A percentile compares a stretch with the other conserved stretches of the same genome.
Evolutionary conservation across 1,139 yeast species (phyloP).

Genomic region (Pichia sp.): DNA sequence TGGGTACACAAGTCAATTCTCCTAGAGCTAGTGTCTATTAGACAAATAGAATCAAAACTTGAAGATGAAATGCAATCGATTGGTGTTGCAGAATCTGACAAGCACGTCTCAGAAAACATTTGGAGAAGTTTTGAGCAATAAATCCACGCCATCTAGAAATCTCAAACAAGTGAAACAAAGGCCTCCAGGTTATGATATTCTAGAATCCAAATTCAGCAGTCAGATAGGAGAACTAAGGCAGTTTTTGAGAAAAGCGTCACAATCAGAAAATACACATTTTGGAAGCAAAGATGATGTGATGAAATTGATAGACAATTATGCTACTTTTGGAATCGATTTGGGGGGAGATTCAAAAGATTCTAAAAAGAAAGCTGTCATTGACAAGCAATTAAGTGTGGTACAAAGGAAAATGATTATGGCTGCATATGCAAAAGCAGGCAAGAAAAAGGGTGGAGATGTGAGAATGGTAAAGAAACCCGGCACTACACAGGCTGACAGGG

Average conservation of each 20-base stretch:
- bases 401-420: neutral
- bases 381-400: neutral
- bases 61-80: neutral
- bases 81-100: neutral
- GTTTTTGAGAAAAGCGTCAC: constrained; percentile 6
- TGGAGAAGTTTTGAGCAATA: constrained; percentile 12
- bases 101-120: constrained; percentile 6
- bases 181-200: constrained; percentile 17
- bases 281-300: neutral
- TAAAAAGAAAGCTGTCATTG: neutral
- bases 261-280: neutral
- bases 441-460: neutral
- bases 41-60: no score
- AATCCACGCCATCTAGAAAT: no score
- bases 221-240: constrained; percentile 12
- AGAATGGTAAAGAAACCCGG: neutral
- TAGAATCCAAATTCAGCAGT: constrained; percentile 8
- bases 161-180: neutral
- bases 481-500: neutral
- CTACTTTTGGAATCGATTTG: neutral
- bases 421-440: constrained; percentile 4
- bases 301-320: constrained; percentile 9
- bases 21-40: no score
- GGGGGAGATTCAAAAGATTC: neutral
- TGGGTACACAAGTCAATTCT: no score